Evolutionary conservation across 2,329 filamentous ascomycete species (phyloP).

Genomic region (Aspergillus carbonarius): DNA sequence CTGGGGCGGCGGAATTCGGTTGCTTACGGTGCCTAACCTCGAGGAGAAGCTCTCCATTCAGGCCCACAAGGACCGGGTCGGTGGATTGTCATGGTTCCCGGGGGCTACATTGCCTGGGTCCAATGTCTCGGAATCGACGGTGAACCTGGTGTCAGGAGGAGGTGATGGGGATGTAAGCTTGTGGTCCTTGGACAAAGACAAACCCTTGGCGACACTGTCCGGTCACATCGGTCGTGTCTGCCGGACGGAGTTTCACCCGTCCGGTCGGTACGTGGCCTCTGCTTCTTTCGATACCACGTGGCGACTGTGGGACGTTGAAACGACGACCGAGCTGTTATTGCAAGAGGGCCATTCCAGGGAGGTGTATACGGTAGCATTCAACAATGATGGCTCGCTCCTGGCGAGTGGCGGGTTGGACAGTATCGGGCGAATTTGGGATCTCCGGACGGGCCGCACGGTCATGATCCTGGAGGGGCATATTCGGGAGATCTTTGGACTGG

Average conservation of each 20-base stretch:
- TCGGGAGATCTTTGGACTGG: conserved; percentile 86
- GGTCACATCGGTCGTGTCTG: conserved; percentile 88
- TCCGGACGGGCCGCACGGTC: conserved; percentile 86
- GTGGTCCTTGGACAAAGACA: conserved; percentile 86
- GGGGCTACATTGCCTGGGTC: conserved; percentile 70
- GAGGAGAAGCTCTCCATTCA: conserved; percentile 73
- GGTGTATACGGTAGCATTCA: conserved; percentile 88
- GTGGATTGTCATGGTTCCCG: conserved; percentile 87
- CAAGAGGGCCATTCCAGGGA: conserved; percentile 95
- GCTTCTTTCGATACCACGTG: conserved; percentile 96
- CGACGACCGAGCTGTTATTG: conserved; percentile 75
- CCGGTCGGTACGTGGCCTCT: conserved; percentile 82
- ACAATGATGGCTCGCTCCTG: conserved; percentile 83
- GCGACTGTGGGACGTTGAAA: conserved; percentile 92
- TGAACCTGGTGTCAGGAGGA: conserved; percentile 88
- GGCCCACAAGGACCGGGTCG: conserved; percentile 85
- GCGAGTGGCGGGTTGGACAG: conserved; percentile 93
- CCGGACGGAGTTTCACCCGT: conserved; percentile 91
- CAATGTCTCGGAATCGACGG: conserved; percentile 68
- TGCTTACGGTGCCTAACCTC: conserved; percentile 80
- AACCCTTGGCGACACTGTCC: conserved; percentile 74
- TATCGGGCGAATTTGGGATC: conserved; percentile 92
- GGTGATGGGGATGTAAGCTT: conserved; percentile 84
- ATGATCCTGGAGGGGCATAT: conserved; percentile 95
- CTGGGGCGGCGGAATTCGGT: conserved; percentile 85